These are phyloP conservation scores for Chaetomium sp. DNA, from an alignment of 2,329 filamentous ascomycete species.

Conservation along the genomic window DNA sequence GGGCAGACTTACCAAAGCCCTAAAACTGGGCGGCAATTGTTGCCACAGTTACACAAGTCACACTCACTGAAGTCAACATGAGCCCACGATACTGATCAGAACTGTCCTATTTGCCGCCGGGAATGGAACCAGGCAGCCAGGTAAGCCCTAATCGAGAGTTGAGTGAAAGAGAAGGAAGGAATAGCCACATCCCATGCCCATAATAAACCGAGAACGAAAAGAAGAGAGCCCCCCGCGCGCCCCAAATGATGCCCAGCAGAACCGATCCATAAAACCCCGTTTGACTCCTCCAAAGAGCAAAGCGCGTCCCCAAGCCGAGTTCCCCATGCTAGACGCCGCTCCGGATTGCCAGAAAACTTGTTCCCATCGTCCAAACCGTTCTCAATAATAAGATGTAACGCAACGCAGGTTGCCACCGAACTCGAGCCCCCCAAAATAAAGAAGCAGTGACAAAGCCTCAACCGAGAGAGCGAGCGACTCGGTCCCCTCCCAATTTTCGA, in stretches of 20 bases:
- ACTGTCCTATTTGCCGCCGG: constrained; percentile 12
- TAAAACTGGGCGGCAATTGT: neutral
- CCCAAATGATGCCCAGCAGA: constrained; percentile 3
- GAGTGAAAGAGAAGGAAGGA: neutral
- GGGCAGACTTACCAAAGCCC: neutral
- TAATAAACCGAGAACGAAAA: constrained; percentile 8
- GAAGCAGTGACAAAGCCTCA: neutral
- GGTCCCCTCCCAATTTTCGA: neutral
- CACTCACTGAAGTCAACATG: neutral
- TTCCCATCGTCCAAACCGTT: neutral
- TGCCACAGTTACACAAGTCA: neutral
- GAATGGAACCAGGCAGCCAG: neutral
- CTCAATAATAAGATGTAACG: no score
- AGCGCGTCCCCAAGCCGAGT: constrained; percentile 5
- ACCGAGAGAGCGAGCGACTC: neutral
- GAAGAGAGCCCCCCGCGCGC: neutral
- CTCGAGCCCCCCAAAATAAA: neutral
- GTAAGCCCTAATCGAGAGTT: constrained; percentile 5
- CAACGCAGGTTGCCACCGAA: neutral
- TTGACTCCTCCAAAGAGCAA: constrained; percentile 16
- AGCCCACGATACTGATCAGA: neutral
- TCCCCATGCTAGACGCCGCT: neutral
- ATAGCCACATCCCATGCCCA: neutral
- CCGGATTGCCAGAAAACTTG: neutral
- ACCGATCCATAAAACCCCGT: constrained; percentile 4